Evolutionary conservation across 257 asterid genomes (phyloP).

Genomic region (Asclepias syriaca): DNA sequence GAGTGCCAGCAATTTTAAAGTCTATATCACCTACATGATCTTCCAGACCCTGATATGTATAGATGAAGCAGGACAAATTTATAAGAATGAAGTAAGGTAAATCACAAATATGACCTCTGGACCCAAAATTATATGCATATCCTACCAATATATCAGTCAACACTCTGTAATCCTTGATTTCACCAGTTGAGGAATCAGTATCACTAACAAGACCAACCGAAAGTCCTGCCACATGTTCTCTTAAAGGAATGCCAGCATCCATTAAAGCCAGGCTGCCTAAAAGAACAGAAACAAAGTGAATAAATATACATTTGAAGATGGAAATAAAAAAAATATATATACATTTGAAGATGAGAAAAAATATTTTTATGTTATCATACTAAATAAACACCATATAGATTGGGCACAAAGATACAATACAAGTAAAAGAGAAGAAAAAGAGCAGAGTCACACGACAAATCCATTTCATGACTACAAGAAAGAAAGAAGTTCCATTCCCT

Average conservation of each 20-base stretch:
- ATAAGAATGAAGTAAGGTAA: not conserved
- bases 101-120: not conserved
- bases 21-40: constrained; percentile 99
- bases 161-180: constrained; percentile 74
- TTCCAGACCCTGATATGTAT: constrained; percentile 73
- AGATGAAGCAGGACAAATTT: not conserved
- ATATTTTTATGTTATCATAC: not conserved
- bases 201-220: constrained; percentile 91
- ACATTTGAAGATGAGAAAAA: not conserved
- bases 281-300: constrained; percentile 16
- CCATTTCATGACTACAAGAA: not conserved
- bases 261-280: constrained; percentile 98
- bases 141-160: constrained; percentile 88
- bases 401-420: not conserved
- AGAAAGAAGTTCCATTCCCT: not conserved
- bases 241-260: constrained; percentile 95
- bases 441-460: not conserved
- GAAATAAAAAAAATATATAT: too few species aligned
- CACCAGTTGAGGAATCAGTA: constrained; percentile 73
- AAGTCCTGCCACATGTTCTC: constrained; percentile 86
- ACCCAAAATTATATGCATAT: constrained; percentile 7
- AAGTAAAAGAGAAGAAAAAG: not conserved
- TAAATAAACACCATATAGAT: not conserved
- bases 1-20: constrained; percentile 96
- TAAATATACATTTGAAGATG: not conserved